Evolutionary conservation across 2,329 filamentous ascomycete genomes (phyloP).

Genomic region (Aspergillus udagawae): DNA sequence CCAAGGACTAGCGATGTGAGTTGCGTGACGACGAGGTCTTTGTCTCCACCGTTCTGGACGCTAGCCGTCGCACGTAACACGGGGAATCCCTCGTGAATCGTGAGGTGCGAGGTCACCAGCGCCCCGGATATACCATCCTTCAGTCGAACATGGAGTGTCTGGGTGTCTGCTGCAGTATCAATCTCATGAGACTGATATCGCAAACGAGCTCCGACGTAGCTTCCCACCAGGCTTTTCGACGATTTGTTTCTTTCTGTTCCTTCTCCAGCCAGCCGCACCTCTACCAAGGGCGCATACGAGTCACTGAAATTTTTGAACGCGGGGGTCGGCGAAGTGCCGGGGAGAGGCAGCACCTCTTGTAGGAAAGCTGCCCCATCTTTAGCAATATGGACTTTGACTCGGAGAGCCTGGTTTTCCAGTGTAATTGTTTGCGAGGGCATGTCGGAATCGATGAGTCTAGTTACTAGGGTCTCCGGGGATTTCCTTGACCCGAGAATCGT

Average conservation of each 20-base stretch:
- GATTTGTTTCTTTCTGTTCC: conserved; percentile 21
- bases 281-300: conserved; percentile 13
- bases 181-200: conserved; percentile 19
- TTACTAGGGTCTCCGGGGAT: neutral
- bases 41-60: conserved; percentile 15
- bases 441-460: neutral
- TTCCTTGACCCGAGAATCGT: neutral
- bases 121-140: conserved; percentile 14
- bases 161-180: neutral
- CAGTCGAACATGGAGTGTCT: conserved; percentile 15
- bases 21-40: conserved; percentile 15
- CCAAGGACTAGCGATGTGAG: conserved; percentile 23
- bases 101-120: conserved; percentile 17
- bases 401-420: neutral
- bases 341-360: conserved; percentile 1
- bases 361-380: conserved; percentile 5
- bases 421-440: conserved; percentile 1
- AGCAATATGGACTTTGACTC: conserved; percentile 3
- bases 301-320: conserved; percentile 4
- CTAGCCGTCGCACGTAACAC: conserved; percentile 18
- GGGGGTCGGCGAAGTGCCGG: neutral
- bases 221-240: conserved; percentile 22
- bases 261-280: conserved; percentile 22
- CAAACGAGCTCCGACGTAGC: conserved; percentile 20
- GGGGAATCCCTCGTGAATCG: conserved; percentile 12